Evolutionary conservation across 805 yeast genomes (phyloP), one percentile per base, ranked within the genome.

Genomic region (Maudiozyma barnettii): DNA sequence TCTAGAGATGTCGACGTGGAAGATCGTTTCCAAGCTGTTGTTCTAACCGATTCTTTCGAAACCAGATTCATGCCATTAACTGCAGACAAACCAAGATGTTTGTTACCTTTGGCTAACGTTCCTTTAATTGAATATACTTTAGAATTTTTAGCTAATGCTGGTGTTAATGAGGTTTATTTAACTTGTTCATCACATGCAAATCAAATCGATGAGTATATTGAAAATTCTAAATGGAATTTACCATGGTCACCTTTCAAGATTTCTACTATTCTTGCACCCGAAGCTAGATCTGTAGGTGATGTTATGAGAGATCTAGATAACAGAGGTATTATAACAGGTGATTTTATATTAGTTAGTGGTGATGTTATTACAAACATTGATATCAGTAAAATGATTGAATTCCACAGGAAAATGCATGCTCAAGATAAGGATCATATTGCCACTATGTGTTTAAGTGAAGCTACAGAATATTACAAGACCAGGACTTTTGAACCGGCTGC

Each of bases 291-390:
- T 23, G 95, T 91, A 10, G 99, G 99, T 54, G 99, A 93, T 68
- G 95, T 95, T 19, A 86, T 93, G 95, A 77, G 99, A 64, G 98
- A 91, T 61, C 70, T 93, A 49, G 99, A 93, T 64, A 82, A 86
- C 51, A 74, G 95, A 56, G 96, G 96, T 5, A 70, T 91, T 48
- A 86, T 93, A 45, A 79, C 85, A 1, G 90, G 95, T 13, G 99
- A 93, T 65, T 93, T 93, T 59, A 69, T 93, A 47, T 72, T 93
- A 35, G 85, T 93, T 30, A 80, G 95, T 8, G 99, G 99, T 51
- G 99, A 93, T 64, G 95, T 91, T 18, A 87, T 93, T n/a, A 84
- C 96, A 39, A 93, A 93, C 59, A 75, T 93, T 49, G 93, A 89
- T 58, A 79, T 91, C 51, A 76, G 75, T 42, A 78, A 81, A 55